Base-by-base conservation (phyloP, 1,284 basidiomycete genomes). In the Cutaneotrichosporon cyanovorans region DNA sequence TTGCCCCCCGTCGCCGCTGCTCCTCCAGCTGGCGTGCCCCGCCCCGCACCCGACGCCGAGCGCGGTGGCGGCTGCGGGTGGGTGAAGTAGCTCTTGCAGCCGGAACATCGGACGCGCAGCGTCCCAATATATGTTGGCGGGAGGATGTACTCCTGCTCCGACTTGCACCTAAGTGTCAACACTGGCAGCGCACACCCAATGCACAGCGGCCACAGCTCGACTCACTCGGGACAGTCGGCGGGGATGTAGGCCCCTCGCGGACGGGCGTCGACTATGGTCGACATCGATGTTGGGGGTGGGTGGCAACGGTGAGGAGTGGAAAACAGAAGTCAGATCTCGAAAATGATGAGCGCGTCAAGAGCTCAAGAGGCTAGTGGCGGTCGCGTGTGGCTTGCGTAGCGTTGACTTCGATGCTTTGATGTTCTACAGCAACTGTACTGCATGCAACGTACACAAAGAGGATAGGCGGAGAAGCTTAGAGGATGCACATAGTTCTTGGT, bases 61-160 rank as follows among this genome's bases (percentile, higher is more conserved):
- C 42, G 41, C 23, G 22, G 43, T 11, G 37, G 35, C 7, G 63
- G 65, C 42, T 66, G 62, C 25, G 68, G 66, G 44, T 69, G 66
- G 37, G 47, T 59, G 52, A 55, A 66, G 21, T 53, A 57, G 37
- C 49, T 50, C 46, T 48, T 63, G 58, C 57, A 90, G 50, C 75
- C 72, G 61, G 76, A 82, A 65, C 88, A 91, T 56, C 80, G 78
- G 37, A 90, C 73, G 55, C 79, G 78, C 2, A 89, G 77, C 3
- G 81, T 63, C 0, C 82, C 80, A 34, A 81, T 80, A 20, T 73
- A 71, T 1, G 85, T 82, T 1, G 71, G 73, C 1, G 86, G 87
- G 1, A 84, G 74, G 2, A 81, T 76, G 62, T 89, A 91, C 62
- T 91, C 87, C 37, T 90, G 74, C 7, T 73, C 72, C 1, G 75